These are phyloP conservation scores for Eucalyptus leucophloia DNA, from an alignment of 345 rosid genomes.

Conservation along the genomic window DNA sequence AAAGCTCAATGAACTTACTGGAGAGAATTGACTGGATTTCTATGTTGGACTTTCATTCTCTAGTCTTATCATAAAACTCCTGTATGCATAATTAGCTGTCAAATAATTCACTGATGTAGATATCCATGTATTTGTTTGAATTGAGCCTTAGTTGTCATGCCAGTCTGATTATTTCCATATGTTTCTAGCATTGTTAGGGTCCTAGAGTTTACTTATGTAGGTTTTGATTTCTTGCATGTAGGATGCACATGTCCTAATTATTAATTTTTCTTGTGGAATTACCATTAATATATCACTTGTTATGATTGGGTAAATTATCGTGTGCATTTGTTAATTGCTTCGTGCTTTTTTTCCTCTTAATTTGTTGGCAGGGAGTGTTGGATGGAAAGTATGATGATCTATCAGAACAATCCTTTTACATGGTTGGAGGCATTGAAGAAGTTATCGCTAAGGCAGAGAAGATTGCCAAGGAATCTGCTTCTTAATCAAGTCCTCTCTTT, in stretches of 20 bases:
- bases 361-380: constrained; percentile 50
- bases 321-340: background rate
- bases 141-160: background rate
- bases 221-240: background rate
- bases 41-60: background rate
- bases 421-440: constrained; percentile 86
- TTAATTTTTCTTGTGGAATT: background rate
- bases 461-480: constrained; percentile 62
- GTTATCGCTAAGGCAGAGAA: constrained; percentile 79
- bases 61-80: background rate
- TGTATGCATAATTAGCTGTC: background rate
- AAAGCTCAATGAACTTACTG: background rate
- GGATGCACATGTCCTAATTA: background rate
- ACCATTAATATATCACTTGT: background rate
- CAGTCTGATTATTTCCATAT: background rate
- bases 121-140: background rate
- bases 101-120: background rate
- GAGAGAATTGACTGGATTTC: background rate
- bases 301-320: background rate
- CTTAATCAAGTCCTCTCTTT: constrained; percentile 2
- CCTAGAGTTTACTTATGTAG: background rate
- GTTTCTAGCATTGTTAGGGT: background rate
- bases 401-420: constrained; percentile 71
- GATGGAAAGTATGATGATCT: constrained; percentile 85
- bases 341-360: background rate